Conservation (phyloP, 257 asterid species). For the Gynochthodes officinalis region DNA sequence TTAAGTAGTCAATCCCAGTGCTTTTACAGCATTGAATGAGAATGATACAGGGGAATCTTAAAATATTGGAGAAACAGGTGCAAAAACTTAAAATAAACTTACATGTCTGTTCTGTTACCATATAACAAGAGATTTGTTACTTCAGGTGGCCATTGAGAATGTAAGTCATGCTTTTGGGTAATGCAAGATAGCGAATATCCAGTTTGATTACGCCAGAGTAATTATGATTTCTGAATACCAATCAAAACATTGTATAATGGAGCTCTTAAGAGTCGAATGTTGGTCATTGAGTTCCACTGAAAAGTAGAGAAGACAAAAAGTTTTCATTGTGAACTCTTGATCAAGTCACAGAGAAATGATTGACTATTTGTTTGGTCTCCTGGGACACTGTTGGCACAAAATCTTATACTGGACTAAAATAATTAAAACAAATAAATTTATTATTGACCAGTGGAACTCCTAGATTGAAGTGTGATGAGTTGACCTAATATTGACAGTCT, state of each 20-base stretch:
- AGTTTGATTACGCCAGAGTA: background rate
- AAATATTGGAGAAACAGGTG: background rate
- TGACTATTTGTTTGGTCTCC: background rate
- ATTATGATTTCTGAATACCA: background rate
- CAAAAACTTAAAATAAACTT: background rate
- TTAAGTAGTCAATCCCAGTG: background rate
- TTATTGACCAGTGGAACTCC: background rate
- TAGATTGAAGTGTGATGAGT: background rate
- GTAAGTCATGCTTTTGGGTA: background rate
- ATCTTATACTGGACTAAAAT: background rate
- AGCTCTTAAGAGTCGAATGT: background rate
- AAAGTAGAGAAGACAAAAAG: background rate
- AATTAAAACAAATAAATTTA: background rate
- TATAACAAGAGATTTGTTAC: background rate
- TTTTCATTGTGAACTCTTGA: background rate
- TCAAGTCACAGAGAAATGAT: background rate
- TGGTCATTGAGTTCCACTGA: background rate
- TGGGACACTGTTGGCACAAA: background rate
- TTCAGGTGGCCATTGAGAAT: background rate
- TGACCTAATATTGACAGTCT: background rate
- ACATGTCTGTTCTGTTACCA: background rate
- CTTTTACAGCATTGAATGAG: background rate
- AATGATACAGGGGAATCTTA: background rate
- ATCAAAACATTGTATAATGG: background rate
- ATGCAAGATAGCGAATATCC: background rate